These are phyloP conservation scores for Cyclotella sp. DNA, from an alignment of 108 stramenopile genomes.

Conservation along the genomic window DNA sequence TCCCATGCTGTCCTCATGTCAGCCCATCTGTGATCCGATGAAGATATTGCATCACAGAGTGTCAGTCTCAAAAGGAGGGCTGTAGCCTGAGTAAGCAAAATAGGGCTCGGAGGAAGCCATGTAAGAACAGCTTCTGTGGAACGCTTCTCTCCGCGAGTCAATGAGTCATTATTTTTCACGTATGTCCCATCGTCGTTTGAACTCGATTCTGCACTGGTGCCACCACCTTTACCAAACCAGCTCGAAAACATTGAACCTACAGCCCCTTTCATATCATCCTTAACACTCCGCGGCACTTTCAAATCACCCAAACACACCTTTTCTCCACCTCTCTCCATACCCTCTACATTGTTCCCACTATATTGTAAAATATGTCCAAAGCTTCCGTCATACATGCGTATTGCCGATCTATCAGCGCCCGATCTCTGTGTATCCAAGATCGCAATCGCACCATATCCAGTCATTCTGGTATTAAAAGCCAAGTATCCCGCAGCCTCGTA, in stretches of 20 bases:
- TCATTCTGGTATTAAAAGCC: conserved; percentile 72
- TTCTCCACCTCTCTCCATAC: conserved; percentile 42
- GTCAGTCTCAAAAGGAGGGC: conserved; percentile 77
- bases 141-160: conserved; percentile 33
- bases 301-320: conserved; percentile 31
- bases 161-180: conserved; percentile 29
- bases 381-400: conserved; percentile 75
- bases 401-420: conserved; percentile 65
- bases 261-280: conserved; percentile 45
- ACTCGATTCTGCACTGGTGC: background rate
- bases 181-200: conserved; percentile 8
- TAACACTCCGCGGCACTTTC: conserved; percentile 41
- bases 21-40: conserved; percentile 73
- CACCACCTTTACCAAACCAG: conserved; percentile 37
- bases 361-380: conserved; percentile 70
- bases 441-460: conserved; percentile 79
- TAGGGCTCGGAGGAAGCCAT: conserved; percentile 85
- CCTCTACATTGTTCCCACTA: conserved; percentile 63
- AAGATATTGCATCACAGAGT: conserved; percentile 66
- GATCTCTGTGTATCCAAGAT: conserved; percentile 76
- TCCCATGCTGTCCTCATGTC: conserved; percentile 71
- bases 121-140: conserved; percentile 75
- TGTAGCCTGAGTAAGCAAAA: conserved; percentile 74
- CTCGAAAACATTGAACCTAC: conserved; percentile 48
- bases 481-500: conserved; percentile 76